Base-by-base conservation (phyloP, 2,329 filamentous ascomycete genomes). In the Colletotrichum tropicicola region DNA sequence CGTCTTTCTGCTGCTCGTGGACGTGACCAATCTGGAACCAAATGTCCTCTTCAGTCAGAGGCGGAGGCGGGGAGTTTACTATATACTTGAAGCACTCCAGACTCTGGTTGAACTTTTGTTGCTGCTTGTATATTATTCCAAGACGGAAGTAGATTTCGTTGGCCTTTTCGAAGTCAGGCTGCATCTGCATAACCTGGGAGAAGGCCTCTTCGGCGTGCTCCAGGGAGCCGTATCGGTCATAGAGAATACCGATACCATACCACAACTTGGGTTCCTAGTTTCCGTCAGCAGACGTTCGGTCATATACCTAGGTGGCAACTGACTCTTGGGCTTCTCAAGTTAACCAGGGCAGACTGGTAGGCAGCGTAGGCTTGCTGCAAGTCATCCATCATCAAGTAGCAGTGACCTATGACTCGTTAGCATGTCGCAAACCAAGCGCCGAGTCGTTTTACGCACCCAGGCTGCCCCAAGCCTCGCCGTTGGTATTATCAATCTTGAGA, bases 21-120 rank as follows among this genome's bases (percentile, higher is more conserved):
- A 99, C 96, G 77, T 99, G 96, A 25, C 96, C 96, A 74, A 99
- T 98, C 79, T 99, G 96, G 83, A 99, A 99, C 95, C 95, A 98
- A 66, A 99, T 99, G 72, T 99, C 96, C 78, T 98, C 95, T 77
- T 98, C 94, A 0, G 94, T 98, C 71, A 99, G 79, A 3, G 96
- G 96, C 4, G 93, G 90, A 3, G 96, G 96, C 27, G 96, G 95
- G 56, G 97, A 94, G 70, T 88, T 91, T 68, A 98, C 94, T 70
- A 99, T 99, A 76, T 97, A 98, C 79, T 96, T 96, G 83, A 99
- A 99, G 83, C 96, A 98, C 93, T 98, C 96, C 47, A 98, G 84
- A 83, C 94, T 98, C 75, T 97, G 91, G 55, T 85, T 85, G 76
- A 94, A 99, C 77, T 98, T 98, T 67, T 94, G 91, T 76, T 98